phyloP scores from a whole-genome alignment of 176 grass and related monocot genomes.

The Avena eriantha region DNA sequence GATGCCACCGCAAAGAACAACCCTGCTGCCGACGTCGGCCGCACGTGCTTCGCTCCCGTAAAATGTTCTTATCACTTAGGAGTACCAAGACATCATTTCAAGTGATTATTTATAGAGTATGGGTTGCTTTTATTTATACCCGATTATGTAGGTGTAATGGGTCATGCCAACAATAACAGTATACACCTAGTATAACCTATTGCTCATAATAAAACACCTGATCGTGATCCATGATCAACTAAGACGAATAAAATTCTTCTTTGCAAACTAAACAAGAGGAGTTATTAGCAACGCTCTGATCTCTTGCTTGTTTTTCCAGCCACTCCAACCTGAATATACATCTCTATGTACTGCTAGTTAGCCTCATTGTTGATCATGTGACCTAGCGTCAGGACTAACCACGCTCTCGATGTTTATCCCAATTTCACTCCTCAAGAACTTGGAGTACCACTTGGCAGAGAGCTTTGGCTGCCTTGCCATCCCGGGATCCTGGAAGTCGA shows the following conservation, averaged over 20 bases:
- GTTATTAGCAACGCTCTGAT: background rate
- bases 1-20: too few species aligned
- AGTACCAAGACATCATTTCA: too few species aligned
- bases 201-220: conserved; percentile 6
- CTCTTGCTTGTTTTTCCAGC: background rate
- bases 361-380: conserved; percentile 35
- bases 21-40: too few species aligned
- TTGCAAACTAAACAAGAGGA: background rate
- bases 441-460: conserved; percentile 66
- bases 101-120: background rate
- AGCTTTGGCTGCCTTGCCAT: conserved; percentile 54
- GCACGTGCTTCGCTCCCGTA: too few species aligned
- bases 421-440: conserved; percentile 52
- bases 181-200: background rate
- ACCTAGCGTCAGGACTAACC: background rate
- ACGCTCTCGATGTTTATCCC: conserved; percentile 29
- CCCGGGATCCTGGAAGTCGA: conserved; percentile 54
- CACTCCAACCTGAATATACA: background rate
- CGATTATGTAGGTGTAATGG: background rate
- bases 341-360: background rate
- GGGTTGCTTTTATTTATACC: background rate
- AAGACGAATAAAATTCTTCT: background rate
- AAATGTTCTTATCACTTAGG: too few species aligned
- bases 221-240: background rate
- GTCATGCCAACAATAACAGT: background rate